Conservation (phyloP, 2,329 filamentous ascomycete species). For the Cadophora sp. region DNA sequence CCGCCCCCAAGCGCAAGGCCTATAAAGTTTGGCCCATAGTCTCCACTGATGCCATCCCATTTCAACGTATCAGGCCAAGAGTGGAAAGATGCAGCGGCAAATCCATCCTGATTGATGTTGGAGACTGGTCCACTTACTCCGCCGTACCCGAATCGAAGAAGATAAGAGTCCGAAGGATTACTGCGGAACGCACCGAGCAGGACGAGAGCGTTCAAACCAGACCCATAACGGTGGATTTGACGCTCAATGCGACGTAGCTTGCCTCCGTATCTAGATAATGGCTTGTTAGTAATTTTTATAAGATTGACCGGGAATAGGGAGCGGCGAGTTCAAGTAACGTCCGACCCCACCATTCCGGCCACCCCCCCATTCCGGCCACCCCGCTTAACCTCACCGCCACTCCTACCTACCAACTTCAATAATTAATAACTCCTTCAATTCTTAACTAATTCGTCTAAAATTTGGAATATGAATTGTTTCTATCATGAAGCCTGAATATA, state of each 20-base stretch:
- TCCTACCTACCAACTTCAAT: not conserved
- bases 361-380: not conserved
- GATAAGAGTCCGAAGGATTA: not conserved
- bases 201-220: not conserved
- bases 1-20: not conserved
- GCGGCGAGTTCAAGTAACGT: too few species aligned
- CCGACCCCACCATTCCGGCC: too few species aligned
- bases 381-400: not conserved
- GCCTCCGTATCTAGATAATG: too few species aligned
- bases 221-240: not conserved
- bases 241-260: too few species aligned
- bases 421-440: not conserved
- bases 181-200: not conserved
- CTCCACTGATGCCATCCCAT: not conserved
- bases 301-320: too few species aligned
- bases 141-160: not conserved
- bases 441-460: not conserved
- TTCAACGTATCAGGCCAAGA: not conserved
- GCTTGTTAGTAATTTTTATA: too few species aligned
- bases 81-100: not conserved
- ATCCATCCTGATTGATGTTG: not conserved
- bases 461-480: not conserved
- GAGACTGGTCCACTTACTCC: not conserved
- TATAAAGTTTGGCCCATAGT: not conserved
- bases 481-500: constrained; percentile 1